Evolutionary conservation across 345 rosid species (phyloP).

Genomic region (Lenwebbia sp.): DNA sequence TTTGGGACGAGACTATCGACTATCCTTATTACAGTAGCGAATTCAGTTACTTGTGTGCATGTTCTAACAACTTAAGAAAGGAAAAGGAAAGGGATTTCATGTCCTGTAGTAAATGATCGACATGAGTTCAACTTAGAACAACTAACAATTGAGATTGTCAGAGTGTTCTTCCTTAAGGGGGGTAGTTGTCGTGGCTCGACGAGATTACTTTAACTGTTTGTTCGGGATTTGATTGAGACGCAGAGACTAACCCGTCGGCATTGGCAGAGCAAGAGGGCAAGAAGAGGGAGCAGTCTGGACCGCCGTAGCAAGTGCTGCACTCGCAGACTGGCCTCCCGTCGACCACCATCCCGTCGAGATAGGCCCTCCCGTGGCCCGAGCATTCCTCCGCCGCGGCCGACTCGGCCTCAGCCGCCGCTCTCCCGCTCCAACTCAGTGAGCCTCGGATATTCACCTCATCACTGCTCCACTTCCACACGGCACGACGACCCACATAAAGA

Average conservation of each 20-base stretch:
- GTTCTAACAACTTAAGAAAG: not conserved
- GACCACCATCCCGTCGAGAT: constrained; percentile 34
- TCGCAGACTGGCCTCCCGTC: constrained; percentile 32
- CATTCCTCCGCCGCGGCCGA: constrained; percentile 43
- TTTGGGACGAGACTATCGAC: not conserved
- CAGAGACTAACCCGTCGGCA: constrained; percentile 32
- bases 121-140: not conserved
- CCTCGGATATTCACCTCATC: not conserved
- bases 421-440: constrained; percentile 37
- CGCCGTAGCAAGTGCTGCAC: constrained; percentile 48
- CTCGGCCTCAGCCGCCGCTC: constrained; percentile 56
- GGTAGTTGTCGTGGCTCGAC: not conserved
- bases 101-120: not conserved
- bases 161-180: not conserved
- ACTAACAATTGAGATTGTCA: not conserved
- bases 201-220: not conserved
- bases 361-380: constrained; percentile 70
- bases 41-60: not conserved
- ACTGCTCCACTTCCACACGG: not conserved
- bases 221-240: not conserved
- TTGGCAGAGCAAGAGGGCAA: constrained; percentile 29
- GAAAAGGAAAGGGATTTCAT: not conserved
- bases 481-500: not conserved
- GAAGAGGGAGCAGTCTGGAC: constrained; percentile 38
- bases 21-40: not conserved